Conservation (phyloP, 306 rosid genomes). For the Lathyrus aphaca region DNA sequence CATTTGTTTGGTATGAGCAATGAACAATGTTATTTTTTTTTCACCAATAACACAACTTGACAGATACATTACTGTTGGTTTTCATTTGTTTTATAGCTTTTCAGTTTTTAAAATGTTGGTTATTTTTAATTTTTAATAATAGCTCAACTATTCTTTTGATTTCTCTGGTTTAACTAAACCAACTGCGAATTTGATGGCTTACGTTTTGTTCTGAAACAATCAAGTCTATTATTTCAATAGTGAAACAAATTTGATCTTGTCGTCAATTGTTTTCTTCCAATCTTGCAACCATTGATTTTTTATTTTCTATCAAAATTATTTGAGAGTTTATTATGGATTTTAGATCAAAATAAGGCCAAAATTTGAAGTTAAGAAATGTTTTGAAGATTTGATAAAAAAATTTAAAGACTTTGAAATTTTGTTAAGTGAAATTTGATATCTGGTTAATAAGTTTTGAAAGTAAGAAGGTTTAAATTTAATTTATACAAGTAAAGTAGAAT, state of each 20-base stretch:
- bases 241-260: neutral
- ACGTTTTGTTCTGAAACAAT: neutral
- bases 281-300: neutral
- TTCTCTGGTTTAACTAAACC: neutral
- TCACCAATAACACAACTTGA: neutral
- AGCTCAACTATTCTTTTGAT: neutral
- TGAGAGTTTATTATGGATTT: neutral
- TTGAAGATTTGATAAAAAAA: neutral
- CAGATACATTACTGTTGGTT: conserved; percentile 10
- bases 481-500: neutral
- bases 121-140: conserved; percentile 1
- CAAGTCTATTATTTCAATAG: neutral
- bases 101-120: neutral
- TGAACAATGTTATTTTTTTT: neutral
- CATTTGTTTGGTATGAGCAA: neutral
- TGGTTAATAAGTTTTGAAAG: neutral
- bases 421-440: conserved; percentile 3
- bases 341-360: neutral
- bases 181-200: neutral
- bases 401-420: neutral
- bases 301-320: neutral
- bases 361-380: neutral
- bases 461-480: neutral
- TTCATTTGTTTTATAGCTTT: conserved; percentile 1
- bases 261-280: neutral